A percentile compares a stretch with the other conserved stretches of the same genome.
Conservation (phyloP, 352 stramenopile genomes). For the Pythium sukuiense region DNA sequence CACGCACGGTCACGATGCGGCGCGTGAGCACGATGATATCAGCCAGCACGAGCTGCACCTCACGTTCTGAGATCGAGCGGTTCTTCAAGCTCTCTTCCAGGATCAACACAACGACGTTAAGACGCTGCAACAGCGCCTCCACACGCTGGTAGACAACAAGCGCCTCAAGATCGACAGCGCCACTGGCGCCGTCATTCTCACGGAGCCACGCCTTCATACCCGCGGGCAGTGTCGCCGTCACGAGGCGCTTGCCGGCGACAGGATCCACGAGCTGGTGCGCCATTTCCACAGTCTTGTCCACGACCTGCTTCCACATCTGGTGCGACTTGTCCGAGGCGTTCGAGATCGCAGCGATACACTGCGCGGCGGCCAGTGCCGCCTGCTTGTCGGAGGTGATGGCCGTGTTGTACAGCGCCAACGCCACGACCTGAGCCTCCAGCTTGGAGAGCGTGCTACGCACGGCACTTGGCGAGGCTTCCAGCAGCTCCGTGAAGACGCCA, state of each 20-base stretch:
- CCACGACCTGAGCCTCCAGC: constrained; percentile 52
- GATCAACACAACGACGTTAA: constrained; percentile 39
- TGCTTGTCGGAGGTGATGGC: constrained; percentile 23
- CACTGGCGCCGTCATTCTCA: constrained; percentile 24
- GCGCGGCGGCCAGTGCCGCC: constrained; percentile 24
- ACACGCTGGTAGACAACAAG: constrained; percentile 63
- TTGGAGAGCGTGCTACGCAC: constrained; percentile 60
- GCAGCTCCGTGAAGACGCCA: constrained; percentile 44
- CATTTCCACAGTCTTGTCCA: constrained; percentile 57
- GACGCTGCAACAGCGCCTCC: constrained; percentile 39
- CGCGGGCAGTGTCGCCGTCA: constrained; percentile 30
- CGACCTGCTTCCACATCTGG: constrained; percentile 63
- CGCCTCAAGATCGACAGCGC: constrained; percentile 32
- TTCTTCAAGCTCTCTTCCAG: constrained; percentile 49
- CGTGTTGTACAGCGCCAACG: constrained; percentile 35
- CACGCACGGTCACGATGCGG: constrained; percentile 59
- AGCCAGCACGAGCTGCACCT: constrained; percentile 62
- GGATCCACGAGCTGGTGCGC: constrained; percentile 67
- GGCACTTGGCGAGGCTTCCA: constrained; percentile 54
- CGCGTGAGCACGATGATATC: constrained; percentile 59
- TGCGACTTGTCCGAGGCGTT: constrained; percentile 68
- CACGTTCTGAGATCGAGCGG: constrained; percentile 66
- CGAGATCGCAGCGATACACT: constrained; percentile 51
- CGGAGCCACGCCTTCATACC: constrained; percentile 68
- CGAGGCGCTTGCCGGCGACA: constrained; percentile 53